Conservation (phyloP, 495 filamentous ascomycete species). For the Lophiostoma macrostomum region DNA sequence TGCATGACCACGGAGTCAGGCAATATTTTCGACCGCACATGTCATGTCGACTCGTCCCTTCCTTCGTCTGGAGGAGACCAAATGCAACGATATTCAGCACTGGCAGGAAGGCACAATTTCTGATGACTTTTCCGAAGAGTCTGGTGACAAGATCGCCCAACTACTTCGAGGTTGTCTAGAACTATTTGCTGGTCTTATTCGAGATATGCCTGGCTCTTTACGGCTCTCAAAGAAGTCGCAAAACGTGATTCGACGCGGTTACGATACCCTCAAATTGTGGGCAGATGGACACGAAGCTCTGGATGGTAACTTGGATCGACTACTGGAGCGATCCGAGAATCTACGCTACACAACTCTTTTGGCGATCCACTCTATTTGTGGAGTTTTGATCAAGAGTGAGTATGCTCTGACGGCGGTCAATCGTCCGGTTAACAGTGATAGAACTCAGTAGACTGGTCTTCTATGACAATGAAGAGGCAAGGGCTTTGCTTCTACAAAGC, state of each 20-base stretch:
- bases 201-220: neutral
- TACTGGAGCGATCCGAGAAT: conserved; percentile 7
- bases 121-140: neutral
- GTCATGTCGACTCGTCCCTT: too few species aligned
- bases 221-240: neutral
- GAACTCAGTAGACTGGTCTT: conserved; percentile 8
- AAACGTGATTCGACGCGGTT: conserved; percentile 1
- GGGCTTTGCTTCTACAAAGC: neutral
- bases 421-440: neutral
- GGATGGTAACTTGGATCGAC: conserved; percentile 5
- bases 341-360: conserved; percentile 2
- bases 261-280: conserved; percentile 12
- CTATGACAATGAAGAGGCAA: neutral
- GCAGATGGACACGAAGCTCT: conserved; percentile 11
- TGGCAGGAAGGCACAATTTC: conserved; percentile 1
- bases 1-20: neutral
- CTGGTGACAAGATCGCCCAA: conserved; percentile 10
- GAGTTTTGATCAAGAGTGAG: conserved; percentile 6
- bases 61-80: too few species aligned
- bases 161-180: conserved; percentile 5
- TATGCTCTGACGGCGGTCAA: neutral
- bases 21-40: too few species aligned
- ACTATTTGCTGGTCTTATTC: conserved; percentile 3
- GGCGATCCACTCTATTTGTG: conserved; percentile 7
- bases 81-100: neutral